Base-by-base conservation (phyloP, 371 early-diverging fungal genomes). In the Actinomortierella wolfii region DNA sequence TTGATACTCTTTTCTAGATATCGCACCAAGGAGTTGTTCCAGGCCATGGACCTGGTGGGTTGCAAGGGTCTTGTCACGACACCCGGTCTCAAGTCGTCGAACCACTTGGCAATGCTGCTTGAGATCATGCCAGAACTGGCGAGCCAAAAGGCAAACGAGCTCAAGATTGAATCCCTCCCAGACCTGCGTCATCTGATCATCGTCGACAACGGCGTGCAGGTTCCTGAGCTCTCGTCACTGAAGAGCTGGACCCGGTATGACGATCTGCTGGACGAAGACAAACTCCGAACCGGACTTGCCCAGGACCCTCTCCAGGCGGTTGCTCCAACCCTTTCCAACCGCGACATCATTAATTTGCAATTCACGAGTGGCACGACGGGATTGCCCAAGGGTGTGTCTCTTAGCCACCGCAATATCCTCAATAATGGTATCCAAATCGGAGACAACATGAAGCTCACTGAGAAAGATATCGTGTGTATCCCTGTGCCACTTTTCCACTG, bases 291-390 rank as follows among this genome's bases (percentile, higher is more conserved):
- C 20, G 54, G 51, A 3, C 34, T 34, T 34, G 34, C 11, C 34
- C 34, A 48, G 34, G 56, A 44, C 15, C 14, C 51, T 11, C 42
- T 67, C 6, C 26, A 49, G 2, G 23, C 54, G 44, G 62, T 64
- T 26, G 45, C 64, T 18, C 54, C 39, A 1, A 26, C 51, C 2
- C 67, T 78, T 46, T 26, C 11, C 8, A 60, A 77, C 54, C 61
- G 65, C 14, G 84, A 83, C 53, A 67, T 85, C 43, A 79, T 86
- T 44, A 86, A 87, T 47, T 78, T 89, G 26, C 89, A 86, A 64
- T 89, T 87, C 59, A 89, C 90, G 9, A 80, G 83, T 58, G 93
- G 93, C 15, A 92, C 93, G 8, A 86, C 89, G 8, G 92, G 92
- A 6, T 62, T 67, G 3, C 87, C 89, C 24, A 88, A 88, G 76